Evolutionary conservation across 371 early-diverging fungal species (phyloP), one percentile per base, ranked within the genome.

Genomic region (Saksenaea vasiformis): DNA sequence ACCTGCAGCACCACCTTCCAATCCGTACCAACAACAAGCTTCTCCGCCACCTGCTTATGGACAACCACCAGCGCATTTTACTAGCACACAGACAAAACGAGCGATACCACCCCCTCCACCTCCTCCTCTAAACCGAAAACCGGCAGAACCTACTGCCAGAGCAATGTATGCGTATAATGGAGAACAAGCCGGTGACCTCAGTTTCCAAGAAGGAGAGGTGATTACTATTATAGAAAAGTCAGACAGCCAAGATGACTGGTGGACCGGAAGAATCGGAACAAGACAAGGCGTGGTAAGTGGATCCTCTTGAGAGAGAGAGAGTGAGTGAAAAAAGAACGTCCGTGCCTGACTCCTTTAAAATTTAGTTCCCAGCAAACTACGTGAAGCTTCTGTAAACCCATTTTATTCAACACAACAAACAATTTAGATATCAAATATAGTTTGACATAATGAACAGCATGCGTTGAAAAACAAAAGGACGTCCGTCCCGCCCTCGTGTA

Each of bases 291-390:
- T 75, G 11, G 85, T 85, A 81, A 81, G 78, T 79, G 15, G 38
- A 36, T 26, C 8, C 3, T 35, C 2, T 54, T 19, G 26, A 57
- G 3, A 0, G 17, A 1, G 1, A 38, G 17, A 19, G 22, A 35
- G 26, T 27, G 19, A 9, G 43, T 54, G 14, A 15, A 17, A 7
- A 37, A 17, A 43, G 44, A 8, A n/a, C n/a, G n/a, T n/a, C n/a
- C n/a, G n/a, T n/a, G n/a, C n/a, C n/a, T n/a, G n/a, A n/a, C n/a
- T n/a, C n/a, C n/a, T n/a, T n/a, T n/a, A n/a, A n/a, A n/a, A n/a
- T 47, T 28, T 74, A 83, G 73, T 92, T 94, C 74, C 94, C 94
- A 24, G 91, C 91, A 51, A 94, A 93, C 71, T 94, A 92, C 75
- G 87, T 93, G 13, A 69, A 84, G 61, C 34, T 86, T 54, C 56